Base-by-base conservation (phyloP, 1,139 yeast species). In the Candida gigantensis region DNA sequence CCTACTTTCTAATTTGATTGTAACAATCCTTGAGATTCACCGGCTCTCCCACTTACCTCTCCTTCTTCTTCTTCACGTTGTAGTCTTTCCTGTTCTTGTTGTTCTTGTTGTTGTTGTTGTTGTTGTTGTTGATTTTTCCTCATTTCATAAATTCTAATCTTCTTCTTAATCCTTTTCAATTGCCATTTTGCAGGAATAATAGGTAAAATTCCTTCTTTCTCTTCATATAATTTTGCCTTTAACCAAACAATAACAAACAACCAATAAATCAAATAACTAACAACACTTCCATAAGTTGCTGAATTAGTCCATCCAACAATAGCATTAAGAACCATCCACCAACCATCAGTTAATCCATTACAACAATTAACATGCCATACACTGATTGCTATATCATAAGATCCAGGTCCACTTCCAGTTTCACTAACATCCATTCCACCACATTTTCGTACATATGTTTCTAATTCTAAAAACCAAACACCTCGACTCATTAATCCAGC, bases 311-410 rank as follows among this genome's bases (percentile, higher is more conserved):
- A 90, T 1, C 97, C 98, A 39, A 92, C 73, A 10, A 90, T 67
- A 5, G 97, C 97, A 50, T 92, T 89, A 58, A 89, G 75, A 24
- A 90, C 73, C 83, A 87, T 88, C 96, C 96, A 90, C 45, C 95
- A 92, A 24, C 90, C 90, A 57, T 85, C 95, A 30, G 75, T 83
- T 49, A 84, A 81, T 13, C 97, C 96, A 59, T 88, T 88, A 66
- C 97, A 90, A 62, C 97, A 90, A 67, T 90, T 89, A 28, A 90
- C 97, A 65, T 90, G 97, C 97, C 97, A 90, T 2, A 90, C 86
- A 11, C 84, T 74, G 43, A 76, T 79, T 21, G 77, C 53, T 39
- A 90, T 79, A 58, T 90, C 95, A 61, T 90, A 90, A 1, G 96
- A 85, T 6, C 97, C 97, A 1, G 97, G 96, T 0, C 97, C 97